These are phyloP conservation scores for Brassica nigra DNA, from an alignment of 345 rosid species.

Conservation along the genomic window DNA sequence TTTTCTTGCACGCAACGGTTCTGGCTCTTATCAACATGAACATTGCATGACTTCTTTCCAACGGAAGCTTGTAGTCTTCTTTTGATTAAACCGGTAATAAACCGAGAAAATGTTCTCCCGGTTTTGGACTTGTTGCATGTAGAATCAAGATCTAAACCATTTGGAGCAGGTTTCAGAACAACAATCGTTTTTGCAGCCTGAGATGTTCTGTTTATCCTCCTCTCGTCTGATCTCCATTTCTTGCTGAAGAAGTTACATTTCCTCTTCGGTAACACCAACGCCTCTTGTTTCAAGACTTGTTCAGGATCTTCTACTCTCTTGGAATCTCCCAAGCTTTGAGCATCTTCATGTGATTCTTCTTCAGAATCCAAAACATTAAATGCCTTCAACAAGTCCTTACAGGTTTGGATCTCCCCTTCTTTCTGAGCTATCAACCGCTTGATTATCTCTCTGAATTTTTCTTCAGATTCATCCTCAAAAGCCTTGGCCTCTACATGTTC, in stretches of 20 bases:
- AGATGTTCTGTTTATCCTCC: conserved; percentile 52
- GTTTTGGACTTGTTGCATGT: conserved; percentile 66
- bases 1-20: conserved; percentile 24
- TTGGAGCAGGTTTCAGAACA: conserved; percentile 63
- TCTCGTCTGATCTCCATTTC: conserved; percentile 51
- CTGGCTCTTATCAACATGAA: conserved; percentile 41
- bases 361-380: conserved; percentile 70
- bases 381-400: conserved; percentile 71
- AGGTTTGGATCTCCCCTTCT: conserved; percentile 49
- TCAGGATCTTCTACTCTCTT: conserved; percentile 17
- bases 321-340: conserved; percentile 33
- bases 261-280: background rate
- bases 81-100: conserved; percentile 43
- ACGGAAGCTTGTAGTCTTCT: conserved; percentile 58
- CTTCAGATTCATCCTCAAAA: conserved; percentile 52
- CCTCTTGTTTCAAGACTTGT: conserved; percentile 19
- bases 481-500: conserved; percentile 40
- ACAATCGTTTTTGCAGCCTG: conserved; percentile 65
- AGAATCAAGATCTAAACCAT: conserved; percentile 38
- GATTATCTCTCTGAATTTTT: conserved; percentile 63
- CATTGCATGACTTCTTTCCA: conserved; percentile 50
- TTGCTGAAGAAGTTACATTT: conserved; percentile 51
- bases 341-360: conserved; percentile 67
- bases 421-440: conserved; percentile 65
- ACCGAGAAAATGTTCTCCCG: conserved; percentile 41